A percentile compares a stretch with the other conserved stretches of the same genome.
Evolutionary conservation across 257 asterid genomes (phyloP).

Genomic region (Primulina tabacum): DNA sequence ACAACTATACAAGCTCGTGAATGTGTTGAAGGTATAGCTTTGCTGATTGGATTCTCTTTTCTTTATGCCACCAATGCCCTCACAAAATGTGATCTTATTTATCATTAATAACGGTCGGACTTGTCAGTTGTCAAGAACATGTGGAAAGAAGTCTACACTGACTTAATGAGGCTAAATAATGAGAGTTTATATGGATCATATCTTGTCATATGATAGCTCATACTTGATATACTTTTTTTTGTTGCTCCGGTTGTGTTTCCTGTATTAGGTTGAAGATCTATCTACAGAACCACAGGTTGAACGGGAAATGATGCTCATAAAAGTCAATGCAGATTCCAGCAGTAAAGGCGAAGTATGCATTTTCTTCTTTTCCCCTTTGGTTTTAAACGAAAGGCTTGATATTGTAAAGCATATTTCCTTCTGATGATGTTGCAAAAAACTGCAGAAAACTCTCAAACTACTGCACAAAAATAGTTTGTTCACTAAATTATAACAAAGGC

Average conservation of each 20-base stretch:
- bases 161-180: conserved; percentile 8
- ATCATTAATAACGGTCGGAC: background rate
- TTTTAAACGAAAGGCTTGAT: too few species aligned
- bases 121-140: background rate
- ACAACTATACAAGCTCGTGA: conserved; percentile 80
- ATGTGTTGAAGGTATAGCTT: conserved; percentile 61
- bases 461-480: too few species aligned
- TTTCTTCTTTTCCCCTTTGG: background rate
- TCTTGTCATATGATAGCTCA: conserved; percentile 10
- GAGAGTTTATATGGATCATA: background rate
- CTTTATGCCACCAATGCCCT: background rate
- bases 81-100: background rate
- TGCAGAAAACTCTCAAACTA: too few species aligned
- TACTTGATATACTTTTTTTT: conserved; percentile 12
- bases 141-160: background rate
- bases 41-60: conserved; percentile 6
- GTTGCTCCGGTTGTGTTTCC: conserved; percentile 20
- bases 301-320: conserved; percentile 85
- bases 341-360: conserved; percentile 63
- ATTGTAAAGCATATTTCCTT: too few species aligned
- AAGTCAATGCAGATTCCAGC: conserved; percentile 60
- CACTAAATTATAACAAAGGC: too few species aligned
- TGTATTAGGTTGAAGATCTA: conserved; percentile 71
- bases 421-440: too few species aligned
- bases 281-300: conserved; percentile 79